Conservation (phyloP, 2,329 filamentous ascomycete species). For the Trichoderma koningiopsis region DNA sequence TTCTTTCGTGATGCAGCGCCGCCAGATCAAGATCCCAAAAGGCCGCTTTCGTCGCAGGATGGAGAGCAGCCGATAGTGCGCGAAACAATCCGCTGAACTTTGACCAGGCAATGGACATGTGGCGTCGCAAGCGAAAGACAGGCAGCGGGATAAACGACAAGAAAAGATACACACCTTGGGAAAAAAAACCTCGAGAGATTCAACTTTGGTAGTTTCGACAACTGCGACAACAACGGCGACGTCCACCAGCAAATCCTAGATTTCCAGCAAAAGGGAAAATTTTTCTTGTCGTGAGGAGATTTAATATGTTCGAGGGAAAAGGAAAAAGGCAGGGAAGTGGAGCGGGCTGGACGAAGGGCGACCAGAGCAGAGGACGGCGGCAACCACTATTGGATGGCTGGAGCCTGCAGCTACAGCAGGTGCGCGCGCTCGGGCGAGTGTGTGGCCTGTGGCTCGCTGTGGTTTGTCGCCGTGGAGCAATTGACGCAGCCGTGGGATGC, state of each 20-base stretch:
- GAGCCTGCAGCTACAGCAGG: neutral
- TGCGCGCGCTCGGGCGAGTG: neutral
- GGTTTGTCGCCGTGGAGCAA: neutral
- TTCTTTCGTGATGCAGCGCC: neutral
- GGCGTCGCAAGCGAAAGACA: neutral
- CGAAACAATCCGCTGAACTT: slow-evolving; percentile 1
- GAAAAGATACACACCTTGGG: slow-evolving; percentile 18
- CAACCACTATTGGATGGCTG: neutral
- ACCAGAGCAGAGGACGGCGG: neutral
- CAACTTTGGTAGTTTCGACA: slow-evolving; percentile 17
- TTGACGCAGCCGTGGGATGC: neutral
- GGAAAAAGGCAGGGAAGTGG: slow-evolving; percentile 19
- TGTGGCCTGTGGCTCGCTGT: neutral
- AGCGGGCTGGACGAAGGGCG: slow-evolving; percentile 9
- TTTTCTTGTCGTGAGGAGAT: slow-evolving; percentile 23
- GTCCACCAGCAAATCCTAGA: slow-evolving; percentile 18
- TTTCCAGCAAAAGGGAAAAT: neutral
- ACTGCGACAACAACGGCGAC: slow-evolving; percentile 26
- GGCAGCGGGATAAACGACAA: neutral
- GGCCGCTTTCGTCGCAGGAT: neutral
- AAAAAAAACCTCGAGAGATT: neutral
- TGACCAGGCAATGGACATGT: slow-evolving; percentile 12
- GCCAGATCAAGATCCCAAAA: neutral
- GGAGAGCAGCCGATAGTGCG: neutral
- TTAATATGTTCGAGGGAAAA: slow-evolving; percentile 22